These are phyloP conservation scores for Fusarium verrucosum DNA, from an alignment of 2,329 filamentous ascomycete genomes.

Conservation along the genomic window DNA sequence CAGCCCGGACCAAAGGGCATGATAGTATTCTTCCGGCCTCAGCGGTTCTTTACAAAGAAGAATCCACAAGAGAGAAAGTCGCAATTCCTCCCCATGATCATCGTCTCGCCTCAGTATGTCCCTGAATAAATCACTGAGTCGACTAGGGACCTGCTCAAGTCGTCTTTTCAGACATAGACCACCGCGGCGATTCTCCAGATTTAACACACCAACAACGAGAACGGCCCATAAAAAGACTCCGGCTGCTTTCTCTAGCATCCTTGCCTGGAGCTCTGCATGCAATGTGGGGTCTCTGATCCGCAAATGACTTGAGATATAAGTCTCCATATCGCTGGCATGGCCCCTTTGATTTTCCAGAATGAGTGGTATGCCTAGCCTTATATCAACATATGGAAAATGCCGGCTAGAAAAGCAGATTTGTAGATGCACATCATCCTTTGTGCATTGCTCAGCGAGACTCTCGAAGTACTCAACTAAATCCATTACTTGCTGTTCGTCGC, in stretches of 20 bases:
- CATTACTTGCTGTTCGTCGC: slow-evolving; percentile 52
- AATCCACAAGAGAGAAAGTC: slow-evolving; percentile 61
- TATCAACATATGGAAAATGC: slow-evolving; percentile 56
- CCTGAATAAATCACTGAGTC: slow-evolving; percentile 59
- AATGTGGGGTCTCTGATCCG: not conserved
- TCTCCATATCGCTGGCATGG: slow-evolving; percentile 42
- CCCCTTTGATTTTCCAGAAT: slow-evolving; percentile 43
- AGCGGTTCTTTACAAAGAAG: slow-evolving; percentile 60
- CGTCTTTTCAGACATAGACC: slow-evolving; percentile 38
- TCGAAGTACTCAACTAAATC: slow-evolving; percentile 57
- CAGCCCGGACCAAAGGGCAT: slow-evolving; percentile 23
- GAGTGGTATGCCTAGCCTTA: slow-evolving; percentile 43
- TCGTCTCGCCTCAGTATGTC: slow-evolving; percentile 61
- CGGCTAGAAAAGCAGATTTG: slow-evolving; percentile 57
- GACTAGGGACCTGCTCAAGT: slow-evolving; percentile 50
- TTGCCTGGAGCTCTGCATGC: not conserved
- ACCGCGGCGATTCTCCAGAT: slow-evolving; percentile 47
- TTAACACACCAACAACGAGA: slow-evolving; percentile 53
- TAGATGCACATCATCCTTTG: slow-evolving; percentile 31
- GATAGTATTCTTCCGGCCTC: slow-evolving; percentile 55
- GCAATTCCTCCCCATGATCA: slow-evolving; percentile 52
- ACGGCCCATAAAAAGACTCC: slow-evolving; percentile 58
- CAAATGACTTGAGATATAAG: slow-evolving; percentile 32
- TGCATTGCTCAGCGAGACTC: slow-evolving; percentile 43
- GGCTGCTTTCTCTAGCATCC: slow-evolving; percentile 50